Percentiles rank a stretch among this genome's conserved stretches.
These are phyloP conservation scores for Chenopodium berlandieri DNA, from an alignment of 148 eudicot genomes.

Conservation along the genomic window DNA sequence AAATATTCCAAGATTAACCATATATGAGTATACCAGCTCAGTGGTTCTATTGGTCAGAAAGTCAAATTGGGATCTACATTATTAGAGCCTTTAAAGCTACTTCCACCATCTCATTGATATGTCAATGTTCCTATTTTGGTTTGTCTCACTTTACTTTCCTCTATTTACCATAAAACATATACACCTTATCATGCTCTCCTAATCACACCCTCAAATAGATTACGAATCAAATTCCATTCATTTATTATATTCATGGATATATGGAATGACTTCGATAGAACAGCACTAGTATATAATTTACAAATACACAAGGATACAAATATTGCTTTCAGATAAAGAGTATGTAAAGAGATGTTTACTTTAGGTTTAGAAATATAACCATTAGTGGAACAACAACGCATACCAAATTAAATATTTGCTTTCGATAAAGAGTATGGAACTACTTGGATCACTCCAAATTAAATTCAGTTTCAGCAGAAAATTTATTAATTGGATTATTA, in stretches of 20 bases:
- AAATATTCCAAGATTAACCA: not conserved
- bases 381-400: too few relatives aligned
- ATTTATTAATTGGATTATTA: not conserved
- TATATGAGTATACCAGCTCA: not conserved
- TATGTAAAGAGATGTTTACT: too few relatives aligned
- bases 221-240: not conserved
- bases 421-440: too few relatives aligned
- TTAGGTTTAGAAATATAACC: too few relatives aligned
- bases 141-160: not conserved
- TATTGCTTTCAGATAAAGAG: too few relatives aligned
- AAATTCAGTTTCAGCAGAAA: not conserved
- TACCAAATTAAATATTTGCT: too few relatives aligned
- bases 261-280: not conserved
- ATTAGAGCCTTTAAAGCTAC: too few relatives aligned
- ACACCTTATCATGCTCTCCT: not conserved
- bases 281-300: not conserved
- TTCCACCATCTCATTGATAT: not conserved
- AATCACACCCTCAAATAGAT: not conserved
- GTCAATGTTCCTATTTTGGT: not conserved
- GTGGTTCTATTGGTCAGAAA: not conserved
- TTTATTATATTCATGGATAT: not conserved
- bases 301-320: not conserved
- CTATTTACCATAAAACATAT: not conserved
- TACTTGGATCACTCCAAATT: not conserved
- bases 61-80: not conserved